Evolutionary conservation across 228 moss, liverwort and hornwort genomes (phyloP), one percentile per base, ranked within the genome.

Genomic region (Sphagnum magellanicum): DNA sequence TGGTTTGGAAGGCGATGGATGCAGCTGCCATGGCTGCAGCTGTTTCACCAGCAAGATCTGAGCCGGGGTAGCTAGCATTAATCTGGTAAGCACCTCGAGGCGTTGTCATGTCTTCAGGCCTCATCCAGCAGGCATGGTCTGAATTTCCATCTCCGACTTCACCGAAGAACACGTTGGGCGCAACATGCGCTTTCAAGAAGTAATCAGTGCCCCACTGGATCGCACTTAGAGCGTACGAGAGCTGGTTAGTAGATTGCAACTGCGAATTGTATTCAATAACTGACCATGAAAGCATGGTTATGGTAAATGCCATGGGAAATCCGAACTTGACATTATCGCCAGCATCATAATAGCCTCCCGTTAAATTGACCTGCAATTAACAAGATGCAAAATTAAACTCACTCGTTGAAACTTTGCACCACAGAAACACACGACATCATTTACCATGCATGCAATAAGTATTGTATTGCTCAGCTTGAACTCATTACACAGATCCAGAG

Each of bases 151-250:
- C 73, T 15, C 73, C 73, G 12, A 73, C 76, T 73, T 76, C 80
- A 52, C 76, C 76, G 15, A 66, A 80, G 9, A 76, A 61, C 14
- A 80, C 51, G 74, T 80, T 76, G 10, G 80, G 80, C 65, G 73
- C 67, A 63, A 67, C 70, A 64, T 80, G 76, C 6, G 51, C 53
- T 57, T 71, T 71, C 47, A 71, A 52, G 55, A 71, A 55, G 71
- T 71, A 71, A 47, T 71, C 71, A 4, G 64, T 71, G 49, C 71
- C 71, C 71, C 71, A 71, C 53, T 71, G 52, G 14, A 71, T 53
- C 6, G 71, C 71, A 11, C 64, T 64, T 48, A 63, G 47, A 9
- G 64, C 55, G 48, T 71, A 71, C 1, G 63, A 63, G 48, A 71
- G 48, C 71, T 71, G 71, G 6, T 63, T 63, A 47, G 63, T 53